phyloP scores from a whole-genome alignment of 2,329 filamentous ascomycete species.

The Chaetoscypha palmicola region DNA sequence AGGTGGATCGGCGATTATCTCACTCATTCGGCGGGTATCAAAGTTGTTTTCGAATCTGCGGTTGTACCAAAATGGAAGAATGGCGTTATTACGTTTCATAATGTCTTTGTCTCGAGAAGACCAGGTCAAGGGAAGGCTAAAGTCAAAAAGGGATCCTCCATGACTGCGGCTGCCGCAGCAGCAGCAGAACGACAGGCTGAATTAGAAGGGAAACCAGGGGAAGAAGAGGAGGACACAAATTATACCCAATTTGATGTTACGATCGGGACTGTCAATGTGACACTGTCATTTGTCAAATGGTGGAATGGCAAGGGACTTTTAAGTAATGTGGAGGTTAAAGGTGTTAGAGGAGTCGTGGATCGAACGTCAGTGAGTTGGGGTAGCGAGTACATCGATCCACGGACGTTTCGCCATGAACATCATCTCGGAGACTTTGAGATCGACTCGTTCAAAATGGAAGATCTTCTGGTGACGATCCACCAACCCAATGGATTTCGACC shows the following conservation, averaged over 20 bases:
- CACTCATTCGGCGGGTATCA: slow-evolving; percentile 85
- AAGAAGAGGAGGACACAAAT: slow-evolving; percentile 71
- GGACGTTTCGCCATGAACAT: slow-evolving; percentile 82
- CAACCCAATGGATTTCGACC: slow-evolving; percentile 89
- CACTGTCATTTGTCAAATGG: slow-evolving; percentile 96
- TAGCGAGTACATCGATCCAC: slow-evolving; percentile 65
- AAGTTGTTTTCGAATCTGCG: slow-evolving; percentile 93
- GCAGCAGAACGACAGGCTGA: slow-evolving; percentile 59
- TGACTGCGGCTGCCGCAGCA: slow-evolving; percentile 75
- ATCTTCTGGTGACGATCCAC: slow-evolving; percentile 83
- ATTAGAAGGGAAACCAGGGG: slow-evolving; percentile 35
- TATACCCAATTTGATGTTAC: slow-evolving; percentile 97
- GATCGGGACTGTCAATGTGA: slow-evolving; percentile 92
- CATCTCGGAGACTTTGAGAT: slow-evolving; percentile 93
- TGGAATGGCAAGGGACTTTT: slow-evolving; percentile 93
- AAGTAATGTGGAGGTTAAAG: slow-evolving; percentile 88
- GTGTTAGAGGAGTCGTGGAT: slow-evolving; percentile 87
- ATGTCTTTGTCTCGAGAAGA: slow-evolving; percentile 88
- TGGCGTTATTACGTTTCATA: slow-evolving; percentile 92
- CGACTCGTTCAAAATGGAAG: slow-evolving; percentile 92
- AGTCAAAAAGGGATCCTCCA: slow-evolving; percentile 87
- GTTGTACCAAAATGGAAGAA: slow-evolving; percentile 95
- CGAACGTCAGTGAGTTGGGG: slow-evolving; percentile 74
- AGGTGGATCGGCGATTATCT: slow-evolving; percentile 93
- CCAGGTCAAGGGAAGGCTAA: slow-evolving; percentile 76